These are phyloP conservation scores for Cytospora piceae DNA, from an alignment of 2,329 filamentous ascomycete species.

Conservation along the genomic window DNA sequence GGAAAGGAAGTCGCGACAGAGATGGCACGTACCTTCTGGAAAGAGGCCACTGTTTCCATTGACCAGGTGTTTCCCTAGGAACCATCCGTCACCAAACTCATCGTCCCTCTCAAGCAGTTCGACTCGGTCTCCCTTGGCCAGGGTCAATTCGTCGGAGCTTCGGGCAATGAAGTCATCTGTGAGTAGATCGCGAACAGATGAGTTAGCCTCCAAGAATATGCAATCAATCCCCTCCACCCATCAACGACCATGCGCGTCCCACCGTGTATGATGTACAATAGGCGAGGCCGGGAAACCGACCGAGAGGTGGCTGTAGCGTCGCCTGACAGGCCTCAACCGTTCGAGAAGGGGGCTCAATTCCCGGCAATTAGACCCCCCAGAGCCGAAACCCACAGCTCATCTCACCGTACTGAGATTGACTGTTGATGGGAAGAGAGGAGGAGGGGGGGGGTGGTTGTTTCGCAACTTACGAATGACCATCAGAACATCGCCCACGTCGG, in stretches of 20 bases:
- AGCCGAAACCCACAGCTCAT: slow-evolving; percentile 31
- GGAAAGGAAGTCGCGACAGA: slow-evolving; percentile 15
- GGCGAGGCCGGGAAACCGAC: slow-evolving; percentile 17
- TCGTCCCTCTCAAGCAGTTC: slow-evolving; percentile 85
- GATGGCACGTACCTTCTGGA: slow-evolving; percentile 68
- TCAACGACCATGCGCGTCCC: slow-evolving; percentile 24
- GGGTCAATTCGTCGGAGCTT: slow-evolving; percentile 88
- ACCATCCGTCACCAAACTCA: slow-evolving; percentile 89
- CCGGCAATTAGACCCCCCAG: slow-evolving; percentile 22
- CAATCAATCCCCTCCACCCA: slow-evolving; percentile 4
- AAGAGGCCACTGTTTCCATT: slow-evolving; percentile 79
- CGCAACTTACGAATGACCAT: slow-evolving; percentile 70
- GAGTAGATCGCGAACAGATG: slow-evolving; percentile 11
- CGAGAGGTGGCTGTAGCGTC: slow-evolving; percentile 3
- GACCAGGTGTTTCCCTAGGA: slow-evolving; percentile 72
- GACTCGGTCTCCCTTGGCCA: slow-evolving; percentile 82
- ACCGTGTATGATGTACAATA: slow-evolving; percentile 6
- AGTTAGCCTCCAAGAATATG: slow-evolving; percentile 25
- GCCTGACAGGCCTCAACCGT: slow-evolving; percentile 16
- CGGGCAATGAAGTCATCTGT: slow-evolving; percentile 90
- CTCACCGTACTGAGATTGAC: slow-evolving; percentile 27
- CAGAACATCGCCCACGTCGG: slow-evolving; percentile 68
- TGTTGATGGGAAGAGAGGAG: slow-evolving; percentile 11
- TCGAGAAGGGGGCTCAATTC: slow-evolving; percentile 22
- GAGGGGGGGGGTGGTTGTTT: neutral